Base-by-base conservation (phyloP, 768 basidiomycete genomes). In the Cantharellus cinnabarinus region DNA sequence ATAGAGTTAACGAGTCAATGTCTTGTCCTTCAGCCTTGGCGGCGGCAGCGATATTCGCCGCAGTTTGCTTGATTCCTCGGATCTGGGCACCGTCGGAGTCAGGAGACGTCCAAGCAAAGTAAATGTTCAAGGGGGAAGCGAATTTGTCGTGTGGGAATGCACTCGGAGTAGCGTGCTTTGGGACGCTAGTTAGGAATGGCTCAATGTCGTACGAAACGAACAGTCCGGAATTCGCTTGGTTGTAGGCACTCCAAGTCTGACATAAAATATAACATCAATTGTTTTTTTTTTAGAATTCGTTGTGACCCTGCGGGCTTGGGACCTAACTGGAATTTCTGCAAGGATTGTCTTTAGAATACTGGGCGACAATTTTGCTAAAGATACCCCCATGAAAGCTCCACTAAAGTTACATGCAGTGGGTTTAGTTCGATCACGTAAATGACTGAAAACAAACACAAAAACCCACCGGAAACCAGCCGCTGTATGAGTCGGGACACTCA, bases 41-140 rank as follows among this genome's bases (percentile, higher is more conserved):
- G 10, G 73, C 70, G 38, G 68, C 62, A n/a, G 64, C 68, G 51
- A 82, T 70, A 14, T 15, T 58, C 59, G 5, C 52, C 61, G 4
- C 34, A 29, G 44, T 48, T 29, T 48, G 10, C 44, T 10, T 29
- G 44, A 48, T 10, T 29, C 10, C 44, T 10, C 29, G 10, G 0
- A 10, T 10, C 10, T 29, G 29, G 44, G 10, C 10, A 10, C 1
- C 29, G 44, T 48, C 44, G 29, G 44, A 48, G 44, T 10, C 44
- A 1, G 10, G 10, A 29, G 29, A 29, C 1, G 44, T 10, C 44
- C 44, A 48, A 10, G 44, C 44, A 29, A 48, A 48, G 29, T 48
- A 48, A 29, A 48, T 10, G 44, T 48, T 48, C 10, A 48, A 29
- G 29, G 44, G 44, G 10, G 44, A 48, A 29, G 29, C 10, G 29